phyloP scores from a whole-genome alignment of 768 basidiomycete species.

The Suillus ampliporus region DNA sequence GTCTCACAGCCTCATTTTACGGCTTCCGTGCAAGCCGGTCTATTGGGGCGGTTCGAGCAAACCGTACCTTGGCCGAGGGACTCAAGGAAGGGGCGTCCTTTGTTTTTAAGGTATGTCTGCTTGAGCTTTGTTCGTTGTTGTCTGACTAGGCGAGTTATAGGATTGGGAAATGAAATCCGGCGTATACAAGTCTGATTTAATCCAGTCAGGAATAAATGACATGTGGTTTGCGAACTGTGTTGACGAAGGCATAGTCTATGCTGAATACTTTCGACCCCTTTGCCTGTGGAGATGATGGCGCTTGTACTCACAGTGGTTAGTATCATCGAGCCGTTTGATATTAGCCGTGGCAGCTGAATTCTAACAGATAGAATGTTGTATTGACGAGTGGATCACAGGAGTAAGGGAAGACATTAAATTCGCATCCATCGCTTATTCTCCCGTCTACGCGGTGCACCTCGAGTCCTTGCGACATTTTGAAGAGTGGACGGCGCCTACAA shows the following conservation, averaged over 20 bases:
- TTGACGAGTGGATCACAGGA: not conserved
- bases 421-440: conserved; percentile 9
- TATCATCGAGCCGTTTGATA: too few relatives aligned
- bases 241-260: conserved; percentile 30
- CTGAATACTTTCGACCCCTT: conserved; percentile 29
- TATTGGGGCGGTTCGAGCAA: not conserved
- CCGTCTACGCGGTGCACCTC: conserved; percentile 11
- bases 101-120: conserved; percentile 6
- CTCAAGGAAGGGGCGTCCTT: conserved; percentile 14
- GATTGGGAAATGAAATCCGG: conserved; percentile 18
- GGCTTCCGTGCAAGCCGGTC: conserved; percentile 2
- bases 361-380: conserved; percentile 17
- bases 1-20: conserved; percentile 5
- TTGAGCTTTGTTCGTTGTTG: not conserved
- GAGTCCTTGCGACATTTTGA: conserved; percentile 7
- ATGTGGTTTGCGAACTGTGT: conserved; percentile 33
- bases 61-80: conserved; percentile 3
- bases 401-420: conserved; percentile 13
- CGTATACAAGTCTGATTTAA: conserved; percentile 28
- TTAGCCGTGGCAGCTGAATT: too few relatives aligned
- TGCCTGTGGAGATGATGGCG: conserved; percentile 11
- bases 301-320: conserved; percentile 2
- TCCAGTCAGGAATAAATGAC: conserved; percentile 29
- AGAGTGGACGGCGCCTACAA: conserved; percentile 9
- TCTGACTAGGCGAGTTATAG: not conserved